Percentiles rank a stretch among this genome's conserved stretches.
Conservation (phyloP, 148 eudicot species). For the Diospyros lotus region DNA sequence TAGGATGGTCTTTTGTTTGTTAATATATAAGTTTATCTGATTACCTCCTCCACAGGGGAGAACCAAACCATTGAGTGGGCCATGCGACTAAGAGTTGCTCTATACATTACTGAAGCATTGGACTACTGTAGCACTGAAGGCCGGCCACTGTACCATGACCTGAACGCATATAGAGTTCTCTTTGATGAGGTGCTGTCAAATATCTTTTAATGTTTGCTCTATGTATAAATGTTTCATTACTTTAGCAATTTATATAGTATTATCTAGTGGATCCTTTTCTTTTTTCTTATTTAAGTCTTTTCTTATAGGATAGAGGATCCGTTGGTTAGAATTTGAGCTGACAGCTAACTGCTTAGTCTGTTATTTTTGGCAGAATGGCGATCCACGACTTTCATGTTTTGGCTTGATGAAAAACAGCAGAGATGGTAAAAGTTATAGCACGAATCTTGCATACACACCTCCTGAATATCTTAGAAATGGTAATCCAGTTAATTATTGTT, state of each 20-base stretch:
- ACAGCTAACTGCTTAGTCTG: background rate
- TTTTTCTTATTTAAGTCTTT: background rate
- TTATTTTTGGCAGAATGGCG: slow-evolving; percentile 64
- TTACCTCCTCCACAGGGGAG: slow-evolving; percentile 59
- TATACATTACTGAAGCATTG: slow-evolving; percentile 84
- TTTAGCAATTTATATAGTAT: background rate
- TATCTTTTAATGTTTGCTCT: background rate
- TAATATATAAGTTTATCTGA: background rate
- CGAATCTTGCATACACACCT: slow-evolving; percentile 94
- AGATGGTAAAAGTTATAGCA: slow-evolving; percentile 95
- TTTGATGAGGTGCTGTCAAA: slow-evolving; percentile 74
- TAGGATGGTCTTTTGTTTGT: background rate
- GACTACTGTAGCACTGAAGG: slow-evolving; percentile 79
- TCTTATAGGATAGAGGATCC: slow-evolving; percentile 6
- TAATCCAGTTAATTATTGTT: slow-evolving; percentile 13
- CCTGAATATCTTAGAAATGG: slow-evolving; percentile 94
- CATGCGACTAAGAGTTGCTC: slow-evolving; percentile 80
- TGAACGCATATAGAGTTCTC: slow-evolving; percentile 90
- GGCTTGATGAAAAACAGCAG: slow-evolving; percentile 95
- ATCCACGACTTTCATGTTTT: slow-evolving; percentile 95
- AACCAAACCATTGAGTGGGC: slow-evolving; percentile 95
- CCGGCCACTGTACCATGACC: slow-evolving; percentile 78
- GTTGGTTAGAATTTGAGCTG: background rate
- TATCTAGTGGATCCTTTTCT: background rate
- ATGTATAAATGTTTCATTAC: background rate